phyloP scores from a whole-genome alignment of 1,284 basidiomycete species.

The Volvariella surrecta region DNA sequence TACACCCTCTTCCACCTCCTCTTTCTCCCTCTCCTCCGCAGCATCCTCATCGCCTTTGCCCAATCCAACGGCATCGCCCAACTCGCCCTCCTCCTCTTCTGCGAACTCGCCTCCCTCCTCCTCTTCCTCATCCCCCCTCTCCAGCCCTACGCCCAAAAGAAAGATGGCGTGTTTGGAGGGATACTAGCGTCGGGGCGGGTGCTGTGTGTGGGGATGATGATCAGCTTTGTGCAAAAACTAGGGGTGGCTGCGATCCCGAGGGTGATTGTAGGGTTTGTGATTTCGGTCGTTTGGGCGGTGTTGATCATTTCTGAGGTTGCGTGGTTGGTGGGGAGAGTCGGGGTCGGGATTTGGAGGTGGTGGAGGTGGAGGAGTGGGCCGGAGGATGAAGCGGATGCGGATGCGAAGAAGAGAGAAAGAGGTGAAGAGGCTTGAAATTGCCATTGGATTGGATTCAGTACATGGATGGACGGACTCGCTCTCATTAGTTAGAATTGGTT shows the following conservation, averaged over 20 bases:
- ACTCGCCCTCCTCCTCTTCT: conserved; percentile 58
- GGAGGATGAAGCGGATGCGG: no score
- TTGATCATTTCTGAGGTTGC: no score
- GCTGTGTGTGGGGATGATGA: conserved; percentile 51
- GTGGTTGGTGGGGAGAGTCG: no score
- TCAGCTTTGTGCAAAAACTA: conserved; percentile 59
- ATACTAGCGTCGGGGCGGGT: conserved; percentile 59
- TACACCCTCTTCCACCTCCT: conserved; percentile 36
- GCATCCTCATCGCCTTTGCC: conserved; percentile 70
- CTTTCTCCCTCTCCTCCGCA: conserved; percentile 51
- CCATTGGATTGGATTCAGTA: no score
- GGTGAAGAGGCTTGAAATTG: no score
- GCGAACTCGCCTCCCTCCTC: conserved; percentile 58
- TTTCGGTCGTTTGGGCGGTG: conserved; percentile 37
- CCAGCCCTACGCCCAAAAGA: conserved; percentile 47
- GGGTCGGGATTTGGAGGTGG: no score
- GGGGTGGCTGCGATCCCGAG: conserved; percentile 61
- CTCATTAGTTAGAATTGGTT: no score
- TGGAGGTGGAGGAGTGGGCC: no score
- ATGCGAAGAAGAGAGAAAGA: no score
- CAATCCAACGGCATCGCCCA: conserved; percentile 61
- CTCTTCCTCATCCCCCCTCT: conserved; percentile 35
- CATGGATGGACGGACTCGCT: no score
- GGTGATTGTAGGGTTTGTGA: conserved; percentile 64
- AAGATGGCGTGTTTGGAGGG: conserved; percentile 53